A percentile compares a stretch with the other conserved stretches of the same genome.
phyloP scores from a whole-genome alignment of 495 filamentous ascomycete genomes.

The Melanomma pulvis-pyrius region DNA sequence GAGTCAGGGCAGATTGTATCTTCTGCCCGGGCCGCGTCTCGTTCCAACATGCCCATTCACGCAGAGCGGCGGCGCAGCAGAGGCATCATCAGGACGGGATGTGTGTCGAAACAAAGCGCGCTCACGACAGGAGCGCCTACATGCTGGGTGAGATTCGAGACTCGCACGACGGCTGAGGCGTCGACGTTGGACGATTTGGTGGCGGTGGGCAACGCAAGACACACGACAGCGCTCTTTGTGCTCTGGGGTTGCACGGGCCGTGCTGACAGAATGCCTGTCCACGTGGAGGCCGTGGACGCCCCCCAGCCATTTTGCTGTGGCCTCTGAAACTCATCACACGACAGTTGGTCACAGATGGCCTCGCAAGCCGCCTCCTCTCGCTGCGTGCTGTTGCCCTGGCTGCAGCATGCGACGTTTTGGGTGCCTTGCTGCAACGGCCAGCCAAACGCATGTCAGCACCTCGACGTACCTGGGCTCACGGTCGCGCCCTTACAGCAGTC shows the following conservation, averaged over 20 bases:
- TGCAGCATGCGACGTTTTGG: slow-evolving; percentile 1
- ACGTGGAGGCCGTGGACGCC: slow-evolving; percentile 9
- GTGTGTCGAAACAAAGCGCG: too few species aligned
- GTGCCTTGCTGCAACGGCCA: neutral
- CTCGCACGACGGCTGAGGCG: neutral
- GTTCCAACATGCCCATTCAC: neutral
- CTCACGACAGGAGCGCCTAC: neutral
- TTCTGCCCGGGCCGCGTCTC: neutral
- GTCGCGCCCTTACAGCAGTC: too few species aligned
- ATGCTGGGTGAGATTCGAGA: neutral
- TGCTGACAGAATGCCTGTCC: slow-evolving; percentile 12
- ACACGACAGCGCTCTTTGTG: neutral
- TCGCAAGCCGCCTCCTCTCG: neutral
- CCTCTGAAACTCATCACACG: slow-evolving; percentile 19
- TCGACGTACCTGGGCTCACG: neutral
- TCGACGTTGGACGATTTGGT: neutral
- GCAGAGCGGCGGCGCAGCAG: neutral
- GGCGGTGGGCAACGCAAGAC: neutral
- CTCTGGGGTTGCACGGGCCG: slow-evolving; percentile 11
- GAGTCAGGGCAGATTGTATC: neutral
- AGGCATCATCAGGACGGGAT: too few species aligned
- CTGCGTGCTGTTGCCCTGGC: neutral
- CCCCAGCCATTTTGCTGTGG: neutral
- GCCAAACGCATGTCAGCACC: neutral
- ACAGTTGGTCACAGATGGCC: slow-evolving; percentile 5